Percentiles rank a stretch among this genome's conserved stretches.
Evolutionary conservation across 768 basidiomycete species (phyloP).

Genomic region (Lanmaoa pseudosensibilis): DNA sequence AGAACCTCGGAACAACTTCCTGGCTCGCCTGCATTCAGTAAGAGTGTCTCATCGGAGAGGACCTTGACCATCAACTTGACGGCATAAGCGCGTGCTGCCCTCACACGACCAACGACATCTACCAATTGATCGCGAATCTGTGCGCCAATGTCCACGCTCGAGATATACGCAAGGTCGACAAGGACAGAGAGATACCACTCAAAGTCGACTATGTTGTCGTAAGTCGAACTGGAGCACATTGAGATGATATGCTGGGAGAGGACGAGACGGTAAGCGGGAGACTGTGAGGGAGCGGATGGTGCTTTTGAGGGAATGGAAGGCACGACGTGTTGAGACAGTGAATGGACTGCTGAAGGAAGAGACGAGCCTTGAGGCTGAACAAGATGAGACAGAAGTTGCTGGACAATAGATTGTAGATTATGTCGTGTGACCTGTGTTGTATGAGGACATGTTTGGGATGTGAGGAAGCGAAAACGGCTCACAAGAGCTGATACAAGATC

Average conservation of each 20-base stretch:
- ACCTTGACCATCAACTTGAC: constrained; percentile 83
- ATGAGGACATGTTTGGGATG: not conserved
- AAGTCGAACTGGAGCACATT: constrained; percentile 83
- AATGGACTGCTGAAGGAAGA: constrained; percentile 57
- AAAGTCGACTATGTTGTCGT: constrained; percentile 87
- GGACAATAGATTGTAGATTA: constrained; percentile 87
- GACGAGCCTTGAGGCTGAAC: constrained; percentile 55
- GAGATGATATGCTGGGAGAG: constrained; percentile 80
- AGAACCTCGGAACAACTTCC: constrained; percentile 82
- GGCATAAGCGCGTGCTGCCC: constrained; percentile 71
- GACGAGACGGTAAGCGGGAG: constrained; percentile 82
- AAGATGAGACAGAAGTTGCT: constrained; percentile 86
- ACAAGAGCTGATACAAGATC: constrained; percentile 96
- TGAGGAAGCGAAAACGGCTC: constrained; percentile 17
- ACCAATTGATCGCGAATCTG: constrained; percentile 83
- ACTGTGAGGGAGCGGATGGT: constrained; percentile 57
- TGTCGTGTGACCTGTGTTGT: constrained; percentile 66
- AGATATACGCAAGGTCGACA: constrained; percentile 86
- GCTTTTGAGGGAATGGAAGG: constrained; percentile 39
- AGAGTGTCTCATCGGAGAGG: constrained; percentile 73
- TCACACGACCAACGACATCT: constrained; percentile 83
- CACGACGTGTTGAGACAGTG: constrained; percentile 52
- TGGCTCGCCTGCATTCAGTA: constrained; percentile 64
- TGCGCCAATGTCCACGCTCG: constrained; percentile 72
- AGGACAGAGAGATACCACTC: constrained; percentile 98